Evolutionary conservation across 1,284 basidiomycete species (phyloP).

Genomic region (Paramarasmius palmivorus): DNA sequence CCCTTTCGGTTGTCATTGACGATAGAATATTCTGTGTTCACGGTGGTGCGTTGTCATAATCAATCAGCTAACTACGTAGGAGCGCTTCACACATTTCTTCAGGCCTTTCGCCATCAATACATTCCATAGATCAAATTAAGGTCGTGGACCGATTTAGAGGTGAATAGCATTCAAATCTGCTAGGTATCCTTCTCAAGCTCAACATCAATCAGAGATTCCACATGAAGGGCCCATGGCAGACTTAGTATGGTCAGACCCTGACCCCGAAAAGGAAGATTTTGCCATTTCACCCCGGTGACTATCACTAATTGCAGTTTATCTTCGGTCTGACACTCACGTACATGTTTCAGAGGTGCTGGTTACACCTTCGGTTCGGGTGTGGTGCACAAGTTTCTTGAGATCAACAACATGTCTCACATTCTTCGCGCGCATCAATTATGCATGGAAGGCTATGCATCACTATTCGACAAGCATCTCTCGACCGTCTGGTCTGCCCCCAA

Average conservation of each 20-base stretch:
- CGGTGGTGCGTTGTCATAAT: conserved; percentile 62
- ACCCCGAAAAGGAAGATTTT: conserved; percentile 98
- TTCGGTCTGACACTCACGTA: conserved; percentile 11
- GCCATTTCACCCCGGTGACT: conserved; percentile 92
- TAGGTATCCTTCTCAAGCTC: conserved; percentile 22
- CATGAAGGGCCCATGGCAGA: conserved; percentile 99
- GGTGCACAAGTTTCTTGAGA: conserved; percentile 95
- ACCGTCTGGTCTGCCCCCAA: conserved; percentile 99
- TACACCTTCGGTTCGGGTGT: conserved; percentile 99
- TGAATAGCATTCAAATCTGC: conserved; percentile 31
- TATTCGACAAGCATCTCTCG: conserved; percentile 93
- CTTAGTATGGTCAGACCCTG: conserved; percentile 99
- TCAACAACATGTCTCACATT: conserved; percentile 97
- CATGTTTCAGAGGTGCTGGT: conserved; percentile 80
- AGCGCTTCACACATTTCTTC: conserved; percentile 1
- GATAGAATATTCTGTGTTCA: conserved; percentile 99
- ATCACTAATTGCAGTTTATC: conserved; percentile 17
- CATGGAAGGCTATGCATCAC: conserved; percentile 97
- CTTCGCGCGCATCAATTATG: conserved; percentile 98
- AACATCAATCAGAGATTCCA: conserved; percentile 78
- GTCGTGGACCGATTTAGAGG: conserved; percentile 98
- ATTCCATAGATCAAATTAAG: conserved; percentile 99
- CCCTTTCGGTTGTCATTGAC: conserved; percentile 97
- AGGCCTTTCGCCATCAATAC: conserved; percentile 96
- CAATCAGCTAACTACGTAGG: conserved; percentile 2